Conservation (phyloP, 1,284 basidiomycete species). For the Ceratobasidium sp. region DNA sequence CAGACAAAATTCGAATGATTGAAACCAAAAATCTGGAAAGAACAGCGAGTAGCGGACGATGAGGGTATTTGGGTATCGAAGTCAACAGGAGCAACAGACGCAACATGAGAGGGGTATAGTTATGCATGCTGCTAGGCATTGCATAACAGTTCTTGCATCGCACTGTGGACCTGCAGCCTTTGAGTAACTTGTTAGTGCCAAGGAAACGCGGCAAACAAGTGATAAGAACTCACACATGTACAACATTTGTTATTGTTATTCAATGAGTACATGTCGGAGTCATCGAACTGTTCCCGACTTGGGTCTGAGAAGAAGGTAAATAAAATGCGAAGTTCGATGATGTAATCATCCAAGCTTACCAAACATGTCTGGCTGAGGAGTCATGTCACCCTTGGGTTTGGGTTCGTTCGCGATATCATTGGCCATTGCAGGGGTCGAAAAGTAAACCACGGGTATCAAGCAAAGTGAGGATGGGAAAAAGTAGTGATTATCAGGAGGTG, state of each 20-base stretch:
- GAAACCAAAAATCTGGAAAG: neutral
- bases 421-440: too few species aligned
- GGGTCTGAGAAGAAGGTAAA: neutral
- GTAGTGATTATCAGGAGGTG: neutral
- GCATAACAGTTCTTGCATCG: neutral
- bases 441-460: too few species aligned
- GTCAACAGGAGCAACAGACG: too few species aligned
- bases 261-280: neutral
- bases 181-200: neutral
- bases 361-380: neutral
- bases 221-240: neutral
- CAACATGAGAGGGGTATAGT: neutral
- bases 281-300: neutral
- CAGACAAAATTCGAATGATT: too few species aligned
- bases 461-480: neutral
- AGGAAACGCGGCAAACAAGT: too few species aligned
- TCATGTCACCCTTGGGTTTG: slow-evolving; percentile 5
- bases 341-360: neutral
- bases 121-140: neutral
- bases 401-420: neutral
- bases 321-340: too few species aligned
- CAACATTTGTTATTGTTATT: neutral
- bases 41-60: too few species aligned
- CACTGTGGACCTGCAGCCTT: neutral
- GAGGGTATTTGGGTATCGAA: too few species aligned